These are phyloP conservation scores for Colletotrichum siamense DNA, from an alignment of 2,329 filamentous ascomycete genomes.

Conservation along the genomic window DNA sequence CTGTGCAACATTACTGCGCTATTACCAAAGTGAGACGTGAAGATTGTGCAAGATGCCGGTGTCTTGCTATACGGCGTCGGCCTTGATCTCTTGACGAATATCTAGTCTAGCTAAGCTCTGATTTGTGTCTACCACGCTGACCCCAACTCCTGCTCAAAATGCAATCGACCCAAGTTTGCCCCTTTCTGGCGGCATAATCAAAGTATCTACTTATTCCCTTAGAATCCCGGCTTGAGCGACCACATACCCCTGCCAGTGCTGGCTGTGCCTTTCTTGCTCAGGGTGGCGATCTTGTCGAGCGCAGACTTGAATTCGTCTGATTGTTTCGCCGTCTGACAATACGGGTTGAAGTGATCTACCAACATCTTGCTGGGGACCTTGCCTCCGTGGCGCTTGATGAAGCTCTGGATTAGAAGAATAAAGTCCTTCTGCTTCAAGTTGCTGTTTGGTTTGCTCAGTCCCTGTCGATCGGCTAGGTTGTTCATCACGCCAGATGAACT, in stretches of 20 bases:
- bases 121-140: not conserved
- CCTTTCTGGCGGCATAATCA: not conserved
- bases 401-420: conserved; percentile 75
- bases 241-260: conserved; percentile 60
- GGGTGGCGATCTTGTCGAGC: conserved; percentile 74
- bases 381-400: conserved; percentile 79
- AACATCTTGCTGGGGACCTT: conserved; percentile 82
- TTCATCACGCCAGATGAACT: conserved; percentile 61
- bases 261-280: conserved; percentile 60
- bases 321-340: conserved; percentile 72
- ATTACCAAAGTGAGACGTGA: not conserved
- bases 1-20: not conserved
- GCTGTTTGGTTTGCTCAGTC: conserved; percentile 40
- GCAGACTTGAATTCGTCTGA: conserved; percentile 84
- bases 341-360: conserved; percentile 87
- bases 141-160: not conserved
- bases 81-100: not conserved
- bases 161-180: not conserved
- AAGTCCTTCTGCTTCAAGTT: conserved; percentile 66
- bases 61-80: accelerated
- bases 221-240: conserved; percentile 45
- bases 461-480: conserved; percentile 63
- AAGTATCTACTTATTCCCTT: not conserved
- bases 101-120: not conserved
- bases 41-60: accelerated